Evolutionary conservation across 352 stramenopile genomes (phyloP).

Genomic region (Plasmopara viticola): DNA sequence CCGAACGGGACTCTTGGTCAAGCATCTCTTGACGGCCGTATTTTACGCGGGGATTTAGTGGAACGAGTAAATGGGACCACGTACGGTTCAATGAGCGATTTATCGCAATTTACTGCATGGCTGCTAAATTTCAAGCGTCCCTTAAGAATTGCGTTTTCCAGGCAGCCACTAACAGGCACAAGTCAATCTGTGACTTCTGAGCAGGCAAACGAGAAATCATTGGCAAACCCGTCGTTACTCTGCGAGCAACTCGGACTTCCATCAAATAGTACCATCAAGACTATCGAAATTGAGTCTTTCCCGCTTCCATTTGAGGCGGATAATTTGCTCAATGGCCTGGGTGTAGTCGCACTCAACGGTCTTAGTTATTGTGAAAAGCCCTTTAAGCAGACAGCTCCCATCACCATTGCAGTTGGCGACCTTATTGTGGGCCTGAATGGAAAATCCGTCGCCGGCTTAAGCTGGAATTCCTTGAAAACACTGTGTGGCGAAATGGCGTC

Average conservation of each 20-base stretch:
- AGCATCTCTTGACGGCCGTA: constrained; percentile 55
- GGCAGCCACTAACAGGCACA: constrained; percentile 14
- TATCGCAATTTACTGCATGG: constrained; percentile 77
- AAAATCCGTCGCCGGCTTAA: constrained; percentile 32
- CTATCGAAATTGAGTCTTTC: constrained; percentile 25
- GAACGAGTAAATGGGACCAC: constrained; percentile 61
- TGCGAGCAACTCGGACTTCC: constrained; percentile 21
- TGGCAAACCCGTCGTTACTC: constrained; percentile 21
- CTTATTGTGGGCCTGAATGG: constrained; percentile 64
- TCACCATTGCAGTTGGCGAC: constrained; percentile 38
- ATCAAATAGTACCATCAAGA: constrained; percentile 28
- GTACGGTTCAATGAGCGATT: constrained; percentile 56
- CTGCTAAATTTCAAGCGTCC: constrained; percentile 62
- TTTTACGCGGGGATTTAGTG: constrained; percentile 64
- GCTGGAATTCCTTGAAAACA: constrained; percentile 36
- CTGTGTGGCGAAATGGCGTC: constrained; percentile 30
- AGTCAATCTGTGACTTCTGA: constrained; percentile 4
- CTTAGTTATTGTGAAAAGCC: constrained; percentile 28
- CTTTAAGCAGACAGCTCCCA: not conserved
- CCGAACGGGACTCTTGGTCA: constrained; percentile 57
- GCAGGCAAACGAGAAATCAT: constrained; percentile 16
- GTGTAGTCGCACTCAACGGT: constrained; percentile 21
- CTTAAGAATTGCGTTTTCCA: constrained; percentile 58
- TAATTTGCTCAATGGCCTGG: constrained; percentile 31
- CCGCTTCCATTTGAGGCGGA: constrained; percentile 37